Evolutionary conservation across 179 eudicot genomes (phyloP).

Genomic region (Vitellaria paradoxa): DNA sequence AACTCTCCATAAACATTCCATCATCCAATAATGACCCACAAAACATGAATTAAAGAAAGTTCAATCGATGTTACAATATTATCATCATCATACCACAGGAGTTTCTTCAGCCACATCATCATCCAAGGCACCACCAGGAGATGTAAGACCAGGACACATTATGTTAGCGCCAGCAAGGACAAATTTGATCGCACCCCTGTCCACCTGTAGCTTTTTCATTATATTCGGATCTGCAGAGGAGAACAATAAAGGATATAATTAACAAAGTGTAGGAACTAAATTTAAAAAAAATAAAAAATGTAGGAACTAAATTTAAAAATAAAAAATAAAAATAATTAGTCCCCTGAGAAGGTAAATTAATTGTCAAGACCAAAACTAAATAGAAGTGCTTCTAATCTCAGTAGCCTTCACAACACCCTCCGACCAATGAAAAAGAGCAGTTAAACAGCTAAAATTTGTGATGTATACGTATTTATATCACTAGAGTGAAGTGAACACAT

Average conservation of each 20-base stretch:
- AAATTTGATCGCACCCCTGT: constrained; percentile 92
- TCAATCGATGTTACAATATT: neutral
- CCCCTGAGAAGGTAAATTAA: neutral
- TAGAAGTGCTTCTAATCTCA: neutral
- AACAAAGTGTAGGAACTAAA: neutral
- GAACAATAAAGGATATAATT: neutral
- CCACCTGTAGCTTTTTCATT: constrained; percentile 95
- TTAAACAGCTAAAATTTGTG: constrained; percentile 3
- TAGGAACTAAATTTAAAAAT: neutral
- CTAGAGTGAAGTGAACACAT: no score
- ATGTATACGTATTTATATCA: neutral
- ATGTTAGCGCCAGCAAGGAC: constrained; percentile 97
- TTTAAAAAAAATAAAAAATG: neutral
- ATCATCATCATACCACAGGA: constrained; percentile 65
- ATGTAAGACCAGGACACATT: constrained; percentile 98
- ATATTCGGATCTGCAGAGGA: constrained; percentile 76
- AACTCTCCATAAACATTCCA: neutral
- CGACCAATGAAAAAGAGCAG: neutral
- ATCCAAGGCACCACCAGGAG: constrained; percentile 94
- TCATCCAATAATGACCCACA: neutral
- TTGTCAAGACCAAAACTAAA: neutral
- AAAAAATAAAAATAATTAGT: neutral
- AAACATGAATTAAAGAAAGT: neutral
- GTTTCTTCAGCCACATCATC: constrained; percentile 82
- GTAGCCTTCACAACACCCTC: neutral